Percentiles rank a stretch among this genome's conserved stretches.
These are phyloP conservation scores for Capsella bursapastoris DNA, from an alignment of 345 rosid genomes.

Conservation along the genomic window DNA sequence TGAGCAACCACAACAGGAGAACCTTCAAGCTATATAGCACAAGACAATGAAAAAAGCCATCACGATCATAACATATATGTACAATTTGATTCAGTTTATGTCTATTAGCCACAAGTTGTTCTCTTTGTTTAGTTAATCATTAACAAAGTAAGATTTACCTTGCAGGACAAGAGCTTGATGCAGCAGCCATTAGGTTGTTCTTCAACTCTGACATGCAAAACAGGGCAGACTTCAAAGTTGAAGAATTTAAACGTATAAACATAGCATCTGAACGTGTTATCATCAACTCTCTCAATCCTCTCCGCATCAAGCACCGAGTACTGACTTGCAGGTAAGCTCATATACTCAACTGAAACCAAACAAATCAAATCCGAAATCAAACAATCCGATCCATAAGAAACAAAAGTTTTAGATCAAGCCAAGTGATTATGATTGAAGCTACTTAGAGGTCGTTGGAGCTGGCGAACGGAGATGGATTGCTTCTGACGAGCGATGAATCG, in stretches of 20 bases:
- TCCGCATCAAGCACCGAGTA: conserved; percentile 98
- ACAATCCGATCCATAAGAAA: conserved; percentile 13
- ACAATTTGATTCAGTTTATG: background rate
- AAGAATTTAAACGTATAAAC: conserved; percentile 85
- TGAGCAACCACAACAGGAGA: conserved; percentile 87
- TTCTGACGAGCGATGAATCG: conserved; percentile 80
- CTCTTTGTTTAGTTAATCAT: background rate
- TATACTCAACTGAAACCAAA: conserved; percentile 68
- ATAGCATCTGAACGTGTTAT: conserved; percentile 80
- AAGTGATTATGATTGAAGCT: conserved; percentile 40
- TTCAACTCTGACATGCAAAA: conserved; percentile 86
- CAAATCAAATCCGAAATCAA: background rate
- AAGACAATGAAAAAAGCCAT: conserved; percentile 38
- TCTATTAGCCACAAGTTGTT: background rate
- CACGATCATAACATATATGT: conserved; percentile 7
- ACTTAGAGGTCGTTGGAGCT: conserved; percentile 87
- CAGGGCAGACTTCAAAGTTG: conserved; percentile 91
- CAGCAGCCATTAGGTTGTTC: conserved; percentile 90
- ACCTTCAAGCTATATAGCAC: conserved; percentile 78
- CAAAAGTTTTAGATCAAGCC: background rate
- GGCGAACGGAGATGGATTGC: conserved; percentile 72
- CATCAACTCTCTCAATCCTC: conserved; percentile 95
- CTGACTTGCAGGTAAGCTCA: conserved; percentile 97
- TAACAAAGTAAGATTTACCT: conserved; percentile 49
- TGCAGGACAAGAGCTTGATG: conserved; percentile 90